These are phyloP conservation scores for Nicotiana otophora DNA, from an alignment of 257 asterid species.

Conservation along the genomic window DNA sequence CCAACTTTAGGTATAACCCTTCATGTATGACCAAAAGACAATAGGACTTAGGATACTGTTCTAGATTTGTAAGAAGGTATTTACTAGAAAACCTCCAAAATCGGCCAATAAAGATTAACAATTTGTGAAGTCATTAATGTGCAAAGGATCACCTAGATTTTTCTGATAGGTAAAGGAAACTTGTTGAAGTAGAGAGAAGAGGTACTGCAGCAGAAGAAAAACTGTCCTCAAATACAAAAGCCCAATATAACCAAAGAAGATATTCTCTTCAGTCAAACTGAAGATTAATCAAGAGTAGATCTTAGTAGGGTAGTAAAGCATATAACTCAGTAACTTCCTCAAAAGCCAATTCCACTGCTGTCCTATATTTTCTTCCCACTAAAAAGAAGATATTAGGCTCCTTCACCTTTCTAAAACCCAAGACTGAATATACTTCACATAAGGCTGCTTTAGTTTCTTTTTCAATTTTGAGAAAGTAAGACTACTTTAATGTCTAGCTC, in stretches of 20 bases:
- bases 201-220: neutral
- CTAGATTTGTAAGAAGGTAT: neutral
- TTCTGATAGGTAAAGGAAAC: neutral
- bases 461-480: neutral
- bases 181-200: neutral
- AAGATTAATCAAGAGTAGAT: neutral
- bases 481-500: neutral
- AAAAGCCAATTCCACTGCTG: neutral
- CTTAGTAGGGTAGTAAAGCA: neutral
- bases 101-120: neutral
- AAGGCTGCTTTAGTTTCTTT: neutral
- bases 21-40: neutral
- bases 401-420: neutral
- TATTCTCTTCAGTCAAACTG: neutral
- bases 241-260: neutral
- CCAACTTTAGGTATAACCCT: neutral
- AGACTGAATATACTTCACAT: neutral
- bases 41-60: neutral
- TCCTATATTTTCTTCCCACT: neutral
- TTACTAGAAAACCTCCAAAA: neutral
- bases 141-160: neutral
- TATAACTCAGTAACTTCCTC: neutral
- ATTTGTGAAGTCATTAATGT: neutral
- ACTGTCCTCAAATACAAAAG: constrained; percentile 1
- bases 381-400: neutral